A percentile compares a stretch with the other conserved stretches of the same genome.
Evolutionary conservation across 2,329 filamentous ascomycete genomes (phyloP).

Genomic region (Didymellaceae sp.): DNA sequence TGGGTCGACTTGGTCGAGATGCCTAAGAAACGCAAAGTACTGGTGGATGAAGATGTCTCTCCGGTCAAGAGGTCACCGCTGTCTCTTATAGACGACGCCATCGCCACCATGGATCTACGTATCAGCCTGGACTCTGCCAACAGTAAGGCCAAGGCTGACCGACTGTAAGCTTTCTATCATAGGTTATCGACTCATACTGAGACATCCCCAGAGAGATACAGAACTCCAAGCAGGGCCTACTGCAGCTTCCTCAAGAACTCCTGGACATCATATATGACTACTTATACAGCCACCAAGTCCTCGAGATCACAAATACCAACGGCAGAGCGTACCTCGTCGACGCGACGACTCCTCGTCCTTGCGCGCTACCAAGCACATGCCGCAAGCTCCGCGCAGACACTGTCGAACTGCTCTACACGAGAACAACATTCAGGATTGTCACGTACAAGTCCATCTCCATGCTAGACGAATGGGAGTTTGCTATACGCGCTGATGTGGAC

Average conservation of each 20-base stretch:
- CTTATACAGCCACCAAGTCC: neutral
- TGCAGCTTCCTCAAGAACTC: neutral
- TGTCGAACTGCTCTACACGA: neutral
- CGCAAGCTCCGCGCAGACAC: neutral
- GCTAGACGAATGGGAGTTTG: neutral
- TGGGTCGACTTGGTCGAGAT: too few relatives aligned
- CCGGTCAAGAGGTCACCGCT: too few relatives aligned
- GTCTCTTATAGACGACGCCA: too few relatives aligned
- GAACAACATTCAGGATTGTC: neutral
- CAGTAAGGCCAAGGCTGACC: neutral
- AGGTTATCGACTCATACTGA: too few relatives aligned
- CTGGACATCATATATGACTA: neutral
- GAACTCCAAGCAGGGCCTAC: neutral
- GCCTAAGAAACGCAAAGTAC: too few relatives aligned
- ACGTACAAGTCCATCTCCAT: neutral
- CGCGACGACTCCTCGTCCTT: neutral
- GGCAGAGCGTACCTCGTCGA: neutral
- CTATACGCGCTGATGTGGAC: neutral
- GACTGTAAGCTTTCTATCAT: neutral
- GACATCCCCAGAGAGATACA: neutral
- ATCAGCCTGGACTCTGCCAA: too few relatives aligned
- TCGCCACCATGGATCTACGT: too few relatives aligned
- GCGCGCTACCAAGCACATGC: neutral
- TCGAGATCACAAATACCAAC: neutral
- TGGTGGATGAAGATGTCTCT: too few relatives aligned